A percentile compares a stretch with the other conserved stretches of the same genome.
These are phyloP conservation scores for Pythium sp. DNA, from an alignment of 352 stramenopile species.

Conservation along the genomic window DNA sequence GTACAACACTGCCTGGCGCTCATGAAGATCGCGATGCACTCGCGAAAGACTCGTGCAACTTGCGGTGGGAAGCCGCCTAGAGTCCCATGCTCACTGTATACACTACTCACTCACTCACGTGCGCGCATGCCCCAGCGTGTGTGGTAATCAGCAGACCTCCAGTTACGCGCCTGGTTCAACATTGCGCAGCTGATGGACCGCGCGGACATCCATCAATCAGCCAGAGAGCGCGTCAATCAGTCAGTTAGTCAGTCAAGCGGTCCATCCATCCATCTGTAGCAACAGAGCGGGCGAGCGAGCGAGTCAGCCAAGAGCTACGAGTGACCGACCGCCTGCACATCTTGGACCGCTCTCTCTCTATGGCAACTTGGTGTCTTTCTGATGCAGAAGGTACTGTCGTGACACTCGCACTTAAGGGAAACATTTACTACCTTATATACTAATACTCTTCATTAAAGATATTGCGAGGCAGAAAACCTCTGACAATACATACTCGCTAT, in stretches of 20 bases:
- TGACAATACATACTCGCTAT: neutral
- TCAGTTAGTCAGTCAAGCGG: neutral
- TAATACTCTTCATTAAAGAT: neutral
- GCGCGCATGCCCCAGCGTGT: neutral
- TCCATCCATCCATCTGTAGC: too few species aligned
- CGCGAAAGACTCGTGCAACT: too few species aligned
- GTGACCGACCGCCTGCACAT: neutral
- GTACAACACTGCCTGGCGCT: neutral
- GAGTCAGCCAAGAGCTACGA: neutral
- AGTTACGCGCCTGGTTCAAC: neutral
- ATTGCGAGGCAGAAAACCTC: neutral
- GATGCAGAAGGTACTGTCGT: neutral
- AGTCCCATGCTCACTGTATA: neutral
- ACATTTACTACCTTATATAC: neutral
- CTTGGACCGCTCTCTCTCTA: conserved; percentile 3
- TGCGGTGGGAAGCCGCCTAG: neutral
- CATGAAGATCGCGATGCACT: neutral
- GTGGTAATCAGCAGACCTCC: neutral
- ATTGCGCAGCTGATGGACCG: neutral
- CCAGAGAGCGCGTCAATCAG: neutral
- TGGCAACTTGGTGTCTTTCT: neutral
- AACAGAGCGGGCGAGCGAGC: neutral
- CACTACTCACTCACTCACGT: neutral
- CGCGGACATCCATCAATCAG: neutral
- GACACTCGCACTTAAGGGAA: neutral